Evolutionary conservation across 116 monocot species (phyloP).

Genomic region (Dioscorea cayenensis): DNA sequence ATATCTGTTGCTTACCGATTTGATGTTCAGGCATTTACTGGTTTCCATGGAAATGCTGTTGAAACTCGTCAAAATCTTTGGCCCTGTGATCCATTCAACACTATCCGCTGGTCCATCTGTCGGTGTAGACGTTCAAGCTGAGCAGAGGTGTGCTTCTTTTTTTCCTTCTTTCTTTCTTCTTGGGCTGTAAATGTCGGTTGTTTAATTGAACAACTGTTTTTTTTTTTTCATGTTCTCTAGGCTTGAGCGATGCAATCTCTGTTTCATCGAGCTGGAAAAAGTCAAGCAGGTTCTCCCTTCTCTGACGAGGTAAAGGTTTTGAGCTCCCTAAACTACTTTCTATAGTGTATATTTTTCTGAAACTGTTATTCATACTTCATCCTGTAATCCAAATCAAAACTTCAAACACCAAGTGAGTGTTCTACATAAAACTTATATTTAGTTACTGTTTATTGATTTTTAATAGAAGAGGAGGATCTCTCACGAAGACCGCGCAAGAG

Average conservation of each 20-base stretch:
- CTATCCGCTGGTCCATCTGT: conserved; percentile 67
- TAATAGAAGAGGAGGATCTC: conserved; percentile 76
- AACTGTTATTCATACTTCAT: background rate
- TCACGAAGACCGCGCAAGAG: conserved; percentile 75
- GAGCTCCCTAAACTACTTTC: background rate
- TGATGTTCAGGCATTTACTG: conserved; percentile 35
- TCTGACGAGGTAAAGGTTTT: conserved; percentile 47
- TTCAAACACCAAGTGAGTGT: background rate
- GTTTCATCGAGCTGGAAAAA: conserved; percentile 89
- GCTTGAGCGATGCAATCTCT: conserved; percentile 68
- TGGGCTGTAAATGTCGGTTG: background rate
- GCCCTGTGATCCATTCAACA: conserved; percentile 78
- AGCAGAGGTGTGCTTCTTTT: conserved; percentile 50
- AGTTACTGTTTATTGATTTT: background rate
- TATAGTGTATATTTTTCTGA: background rate
- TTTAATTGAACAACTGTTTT: background rate
- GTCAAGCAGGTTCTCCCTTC: conserved; percentile 49
- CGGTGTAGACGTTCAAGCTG: conserved; percentile 92
- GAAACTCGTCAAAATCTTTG: conserved; percentile 80
- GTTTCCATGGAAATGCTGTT: conserved; percentile 75
- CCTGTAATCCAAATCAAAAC: background rate
- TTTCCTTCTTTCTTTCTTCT: background rate
- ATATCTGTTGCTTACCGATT: background rate
- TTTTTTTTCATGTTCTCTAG: conserved; percentile 18
- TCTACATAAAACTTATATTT: background rate